These are phyloP conservation scores for Rhizophagus clarus DNA, from an alignment of 192 early-diverging fungal genomes.

Conservation along the genomic window DNA sequence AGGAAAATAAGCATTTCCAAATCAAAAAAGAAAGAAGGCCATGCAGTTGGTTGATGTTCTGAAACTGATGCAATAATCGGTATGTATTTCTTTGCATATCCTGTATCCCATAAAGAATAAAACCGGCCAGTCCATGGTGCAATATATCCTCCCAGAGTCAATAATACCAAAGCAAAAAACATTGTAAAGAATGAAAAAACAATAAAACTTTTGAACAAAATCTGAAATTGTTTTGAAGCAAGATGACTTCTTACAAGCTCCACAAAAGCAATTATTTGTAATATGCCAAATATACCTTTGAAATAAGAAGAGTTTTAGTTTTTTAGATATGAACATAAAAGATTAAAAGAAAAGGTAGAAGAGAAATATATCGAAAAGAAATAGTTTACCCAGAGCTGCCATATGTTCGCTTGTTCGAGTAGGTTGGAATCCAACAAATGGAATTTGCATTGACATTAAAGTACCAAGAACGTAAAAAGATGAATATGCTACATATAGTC, in stretches of 20 bases:
- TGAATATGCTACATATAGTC: conserved; percentile 95
- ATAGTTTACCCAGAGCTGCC: conserved; percentile 85
- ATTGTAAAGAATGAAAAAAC: conserved; percentile 57
- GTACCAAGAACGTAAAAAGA: conserved; percentile 98
- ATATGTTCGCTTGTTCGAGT: conserved; percentile 98
- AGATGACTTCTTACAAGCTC: conserved; percentile 78
- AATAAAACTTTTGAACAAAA: conserved; percentile 72
- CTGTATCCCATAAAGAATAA: conserved; percentile 99
- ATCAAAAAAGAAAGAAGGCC: conserved; percentile 99
- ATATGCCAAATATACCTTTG: conserved; percentile 88
- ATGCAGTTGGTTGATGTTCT: conserved; percentile 99
- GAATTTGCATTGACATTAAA: conserved; percentile 96
- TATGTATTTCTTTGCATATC: conserved; percentile 99
- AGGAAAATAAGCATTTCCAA: conserved; percentile 94
- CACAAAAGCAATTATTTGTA: conserved; percentile 95
- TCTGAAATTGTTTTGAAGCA: conserved; percentile 83
- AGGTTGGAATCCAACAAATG: conserved; percentile 99
- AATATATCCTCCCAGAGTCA: conserved; percentile 85
- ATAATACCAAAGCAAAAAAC: conserved; percentile 63
- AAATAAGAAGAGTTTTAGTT: background rate
- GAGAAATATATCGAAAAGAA: conserved; percentile 20
- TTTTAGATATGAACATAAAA: background rate
- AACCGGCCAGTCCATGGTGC: conserved; percentile 99
- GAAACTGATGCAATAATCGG: conserved; percentile 99
- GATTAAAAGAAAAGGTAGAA: background rate